phyloP scores from a whole-genome alignment of 2,329 filamentous ascomycete genomes.

The Stachybotrys elegans region DNA sequence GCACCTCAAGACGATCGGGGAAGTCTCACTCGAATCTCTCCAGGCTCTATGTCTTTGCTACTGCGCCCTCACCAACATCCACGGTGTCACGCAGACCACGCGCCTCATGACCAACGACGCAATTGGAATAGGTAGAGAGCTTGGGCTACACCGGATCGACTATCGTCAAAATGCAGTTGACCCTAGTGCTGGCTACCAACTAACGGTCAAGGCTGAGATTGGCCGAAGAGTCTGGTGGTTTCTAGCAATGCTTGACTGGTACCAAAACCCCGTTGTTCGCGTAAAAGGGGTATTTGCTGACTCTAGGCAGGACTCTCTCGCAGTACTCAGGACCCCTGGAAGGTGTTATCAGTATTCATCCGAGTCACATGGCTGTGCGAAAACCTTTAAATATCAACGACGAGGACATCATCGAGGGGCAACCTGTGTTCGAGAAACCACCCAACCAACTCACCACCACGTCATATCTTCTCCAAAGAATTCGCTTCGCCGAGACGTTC shows the following conservation, averaged over 20 bases:
- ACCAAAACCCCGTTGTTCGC: constrained; percentile 7
- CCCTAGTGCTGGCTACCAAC: constrained; percentile 14
- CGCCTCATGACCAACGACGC: constrained; percentile 23
- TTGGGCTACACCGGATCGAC: constrained; percentile 34
- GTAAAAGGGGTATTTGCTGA: too few species aligned
- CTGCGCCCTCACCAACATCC: constrained; percentile 27
- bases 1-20: constrained; percentile 21
- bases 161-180: constrained; percentile 16
- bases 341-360: constrained; percentile 30
- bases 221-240: constrained; percentile 41
- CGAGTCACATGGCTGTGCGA: constrained; percentile 31
- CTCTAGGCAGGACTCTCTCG: constrained; percentile 27
- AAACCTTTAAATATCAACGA: constrained; percentile 34
- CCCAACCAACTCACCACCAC: constrained; percentile 25
- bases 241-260: constrained; percentile 35
- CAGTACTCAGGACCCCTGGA: constrained; percentile 29
- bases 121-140: constrained; percentile 24
- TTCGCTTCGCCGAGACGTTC: constrained; percentile 30
- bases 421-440: constrained; percentile 22
- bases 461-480: constrained; percentile 32
- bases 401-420: constrained; percentile 24
- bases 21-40: constrained; percentile 26
- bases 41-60: constrained; percentile 23
- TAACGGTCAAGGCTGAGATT: constrained; percentile 26
- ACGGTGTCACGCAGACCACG: constrained; percentile 28